Evolutionary conservation across 768 basidiomycete genomes (phyloP), one percentile per base, ranked within the genome.

Genomic region (Agaricus subrufescens): DNA sequence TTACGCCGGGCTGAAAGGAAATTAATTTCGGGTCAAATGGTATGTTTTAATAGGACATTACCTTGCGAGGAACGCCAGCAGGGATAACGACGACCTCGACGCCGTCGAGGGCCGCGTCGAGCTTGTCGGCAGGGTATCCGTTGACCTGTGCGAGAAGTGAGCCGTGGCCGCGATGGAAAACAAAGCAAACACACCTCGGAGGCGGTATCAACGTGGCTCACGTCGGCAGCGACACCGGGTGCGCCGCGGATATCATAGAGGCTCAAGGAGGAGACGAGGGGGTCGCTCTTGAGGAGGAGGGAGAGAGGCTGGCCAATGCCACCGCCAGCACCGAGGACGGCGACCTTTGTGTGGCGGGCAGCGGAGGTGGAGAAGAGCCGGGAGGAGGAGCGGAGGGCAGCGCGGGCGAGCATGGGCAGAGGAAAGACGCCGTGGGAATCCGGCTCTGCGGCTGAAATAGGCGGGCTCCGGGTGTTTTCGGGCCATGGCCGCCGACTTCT

Each of bases 21-120:
- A 48, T 77, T 65, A 65, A 62, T 54, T 48, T 39, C 29, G 42
- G 30, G 23, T 50, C 53, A 34, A 54, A 15, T 19, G 30, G 29
- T 38, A 25, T 38, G 55, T 31, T 56, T 25, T 11, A 34, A 30
- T 34, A 19, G 64, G 73, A 65, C 67, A 45, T 19, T 52, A 94
- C 94, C 85, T 99, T 99, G 71, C 97, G 82, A 62, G 97, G 97
- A 60, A 99, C 96, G 83, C 97, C 97, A 74, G 97, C 97, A 57
- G 97, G 97, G 69, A 98, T 97, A 61, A 98, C 90, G 62, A 98
- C 87, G 60, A 98, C 90, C 73, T 98, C 80, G 57, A 83, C 89
- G 60, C 88, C 95, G 58, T 91, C 85, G 58, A 99, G 83, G 19
- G 97, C 94, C 64, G 84, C 80, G 71, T 94, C 91, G 64, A 98